Evolutionary conservation across 2,329 filamentous ascomycete species (phyloP).

Genomic region (Pestalotiopsis sp.): DNA sequence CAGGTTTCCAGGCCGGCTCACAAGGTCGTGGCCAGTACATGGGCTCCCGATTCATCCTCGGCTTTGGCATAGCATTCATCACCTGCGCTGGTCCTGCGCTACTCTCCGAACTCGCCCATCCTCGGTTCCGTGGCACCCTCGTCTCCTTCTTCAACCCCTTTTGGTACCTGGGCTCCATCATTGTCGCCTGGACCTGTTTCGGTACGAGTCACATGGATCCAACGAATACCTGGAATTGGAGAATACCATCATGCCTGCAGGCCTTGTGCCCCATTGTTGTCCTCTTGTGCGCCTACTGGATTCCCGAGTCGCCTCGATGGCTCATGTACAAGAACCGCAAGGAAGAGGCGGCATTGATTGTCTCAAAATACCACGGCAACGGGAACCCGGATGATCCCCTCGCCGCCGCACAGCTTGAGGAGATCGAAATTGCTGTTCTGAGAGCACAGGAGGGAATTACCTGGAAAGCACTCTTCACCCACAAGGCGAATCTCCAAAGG

Average conservation of each 20-base stretch:
- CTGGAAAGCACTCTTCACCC: constrained; percentile 7
- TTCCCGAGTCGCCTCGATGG: constrained; percentile 10
- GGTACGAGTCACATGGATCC: constrained; percentile 4
- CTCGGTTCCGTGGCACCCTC: not conserved
- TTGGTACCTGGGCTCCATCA: constrained; percentile 13
- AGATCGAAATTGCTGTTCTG: constrained; percentile 6
- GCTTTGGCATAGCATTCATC: constrained; percentile 6
- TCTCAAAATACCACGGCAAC: constrained; percentile 10
- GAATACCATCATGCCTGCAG: constrained; percentile 13
- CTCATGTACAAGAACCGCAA: constrained; percentile 1
- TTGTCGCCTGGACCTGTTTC: constrained; percentile 10
- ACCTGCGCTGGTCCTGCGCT: constrained; percentile 8
- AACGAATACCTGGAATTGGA: constrained; percentile 5
- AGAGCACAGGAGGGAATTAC: constrained; percentile 5
- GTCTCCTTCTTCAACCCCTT: constrained; percentile 5
- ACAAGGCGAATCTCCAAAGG: not conserved
- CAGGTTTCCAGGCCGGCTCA: constrained; percentile 9
- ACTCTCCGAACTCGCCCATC: not conserved
- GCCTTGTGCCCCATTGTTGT: not conserved
- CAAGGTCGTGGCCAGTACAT: constrained; percentile 5
- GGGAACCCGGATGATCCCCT: constrained; percentile 1
- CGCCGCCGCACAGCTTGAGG: not conserved
- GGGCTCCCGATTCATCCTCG: constrained; percentile 6
- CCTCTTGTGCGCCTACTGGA: not conserved
- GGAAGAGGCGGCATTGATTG: constrained; percentile 6